Evolutionary conservation across 805 yeast species (phyloP), one percentile per base, ranked within the genome.

Genomic region (Lachancea sp.): DNA sequence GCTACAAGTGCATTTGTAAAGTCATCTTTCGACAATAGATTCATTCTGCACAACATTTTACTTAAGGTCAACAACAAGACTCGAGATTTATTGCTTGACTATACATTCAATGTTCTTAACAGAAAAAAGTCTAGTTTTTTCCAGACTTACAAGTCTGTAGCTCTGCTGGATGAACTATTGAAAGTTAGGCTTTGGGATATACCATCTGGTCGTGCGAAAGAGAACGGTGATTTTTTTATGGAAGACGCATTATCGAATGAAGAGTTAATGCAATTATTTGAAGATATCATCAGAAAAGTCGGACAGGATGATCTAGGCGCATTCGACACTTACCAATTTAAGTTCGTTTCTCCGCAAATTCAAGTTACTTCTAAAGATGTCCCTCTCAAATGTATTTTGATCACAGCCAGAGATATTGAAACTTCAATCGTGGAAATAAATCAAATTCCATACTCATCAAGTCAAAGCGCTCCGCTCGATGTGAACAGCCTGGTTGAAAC

Each of bases 311-410:
- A 61, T 3, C 63, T 63, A 16, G 68, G 70, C 28, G 73, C 74
- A 37, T 58, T 64, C 6, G 74, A 75, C 47, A 72, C 75, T 39
- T 76, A 70, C 51, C 63, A 78, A 43, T 56, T 80, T 33, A 71
- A 73, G 46, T 61, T 80, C 30, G 67, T 74, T 5, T 73, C 78
- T 34, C 84, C 86, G 0, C 87, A 80, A 51, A 67, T 79, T 11
- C 86, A 79, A 48, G 51, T 77, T 18, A 63, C 68, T 8, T 69
- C 77, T 16, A 70, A 69, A 11, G 59, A 61, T 15, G 74, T 70
- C 35, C 68, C 66, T 1, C 61, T 70, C 11, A 64, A 75, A 1
- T 74, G 79, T 42, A 68, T 75, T 5, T 54, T 79, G 24, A 49
- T 78, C 2, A 66, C 79, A 3, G 72, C 83, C 0, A 71, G 73